Percentiles rank a stretch among this genome's conserved stretches.
These are phyloP conservation scores for Boeremia lycopersici DNA, from an alignment of 2,329 filamentous ascomycete species.

Conservation along the genomic window DNA sequence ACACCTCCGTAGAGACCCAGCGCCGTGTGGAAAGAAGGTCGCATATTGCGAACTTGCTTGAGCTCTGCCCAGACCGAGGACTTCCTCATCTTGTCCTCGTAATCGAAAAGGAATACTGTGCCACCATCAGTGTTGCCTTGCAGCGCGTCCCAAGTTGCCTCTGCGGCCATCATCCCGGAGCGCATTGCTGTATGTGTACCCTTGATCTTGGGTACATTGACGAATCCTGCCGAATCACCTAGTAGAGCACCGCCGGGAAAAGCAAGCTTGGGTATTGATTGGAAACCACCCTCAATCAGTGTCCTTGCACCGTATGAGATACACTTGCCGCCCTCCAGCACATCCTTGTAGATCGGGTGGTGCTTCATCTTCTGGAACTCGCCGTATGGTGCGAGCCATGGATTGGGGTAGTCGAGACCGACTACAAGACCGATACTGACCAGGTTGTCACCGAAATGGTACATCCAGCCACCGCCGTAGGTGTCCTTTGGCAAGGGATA, in stretches of 20 bases:
- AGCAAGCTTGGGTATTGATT: conserved; percentile 95
- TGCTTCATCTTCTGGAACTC: conserved; percentile 99
- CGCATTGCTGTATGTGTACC: conserved; percentile 98
- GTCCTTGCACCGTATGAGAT: conserved; percentile 94
- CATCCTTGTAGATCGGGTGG: conserved; percentile 84
- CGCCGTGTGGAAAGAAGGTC: conserved; percentile 88
- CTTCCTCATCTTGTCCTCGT: conserved; percentile 85
- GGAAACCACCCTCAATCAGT: conserved; percentile 92
- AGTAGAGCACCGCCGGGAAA: conserved; percentile 96
- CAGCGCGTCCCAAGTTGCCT: conserved; percentile 84
- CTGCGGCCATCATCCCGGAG: conserved; percentile 93
- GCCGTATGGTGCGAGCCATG: conserved; percentile 91
- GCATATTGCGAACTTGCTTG: conserved; percentile 95
- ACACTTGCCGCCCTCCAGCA: conserved; percentile 95
- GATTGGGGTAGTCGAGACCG: conserved; percentile 93
- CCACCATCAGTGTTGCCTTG: conserved; percentile 60
- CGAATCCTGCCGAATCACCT: conserved; percentile 92
- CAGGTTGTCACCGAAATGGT: conserved; percentile 97
- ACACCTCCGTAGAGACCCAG: conserved; percentile 90
- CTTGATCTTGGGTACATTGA: conserved; percentile 98
- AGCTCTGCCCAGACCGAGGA: conserved; percentile 94
- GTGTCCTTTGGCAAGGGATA: conserved; percentile 87
- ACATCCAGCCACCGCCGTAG: conserved; percentile 99
- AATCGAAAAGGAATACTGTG: conserved; percentile 90
- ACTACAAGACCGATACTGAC: conserved; percentile 91